phyloP scores from a whole-genome alignment of 495 filamentous ascomycete genomes.

The Aspergillus wentii region DNA sequence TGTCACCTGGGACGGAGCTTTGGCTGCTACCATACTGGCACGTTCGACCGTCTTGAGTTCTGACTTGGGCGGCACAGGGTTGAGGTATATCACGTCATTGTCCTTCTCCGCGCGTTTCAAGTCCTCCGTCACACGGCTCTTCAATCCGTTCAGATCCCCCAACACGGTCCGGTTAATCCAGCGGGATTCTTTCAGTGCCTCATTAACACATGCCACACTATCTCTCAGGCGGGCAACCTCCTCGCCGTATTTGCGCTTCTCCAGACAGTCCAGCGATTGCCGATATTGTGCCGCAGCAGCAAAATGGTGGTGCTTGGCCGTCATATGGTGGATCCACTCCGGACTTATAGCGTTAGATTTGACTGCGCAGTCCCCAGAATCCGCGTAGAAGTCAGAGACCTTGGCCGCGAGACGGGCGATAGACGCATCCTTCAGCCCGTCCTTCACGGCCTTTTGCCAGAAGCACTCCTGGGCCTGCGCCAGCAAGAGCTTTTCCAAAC shows the following conservation, averaged over 20 bases:
- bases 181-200: slow-evolving; percentile 77
- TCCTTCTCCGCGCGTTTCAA: slow-evolving; percentile 92
- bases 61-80: slow-evolving; percentile 78
- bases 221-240: slow-evolving; percentile 86
- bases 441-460: slow-evolving; percentile 96
- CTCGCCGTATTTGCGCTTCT: slow-evolving; percentile 92
- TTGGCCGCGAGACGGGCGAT: slow-evolving; percentile 89
- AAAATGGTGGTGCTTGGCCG: slow-evolving; percentile 96
- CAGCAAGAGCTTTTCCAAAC: slow-evolving; percentile 75
- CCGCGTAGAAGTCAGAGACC: slow-evolving; percentile 86
- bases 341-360: slow-evolving; percentile 85
- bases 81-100: slow-evolving; percentile 90
- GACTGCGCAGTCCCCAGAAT: slow-evolving; percentile 78
- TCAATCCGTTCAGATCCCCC: slow-evolving; percentile 78
- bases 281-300: slow-evolving; percentile 93
- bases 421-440: slow-evolving; percentile 82
- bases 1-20: slow-evolving; percentile 76
- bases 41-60: slow-evolving; percentile 82
- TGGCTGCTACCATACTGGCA: slow-evolving; percentile 80
- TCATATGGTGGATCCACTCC: slow-evolving; percentile 98
- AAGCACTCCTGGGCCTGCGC: slow-evolving; percentile 96
- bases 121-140: slow-evolving; percentile 76
- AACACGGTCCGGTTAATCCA: slow-evolving; percentile 83
- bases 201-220: slow-evolving; percentile 74
- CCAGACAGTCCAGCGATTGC: slow-evolving; percentile 87